phyloP scores from a whole-genome alignment of 2,329 filamentous ascomycete genomes.

The Diaporthe sp. region DNA sequence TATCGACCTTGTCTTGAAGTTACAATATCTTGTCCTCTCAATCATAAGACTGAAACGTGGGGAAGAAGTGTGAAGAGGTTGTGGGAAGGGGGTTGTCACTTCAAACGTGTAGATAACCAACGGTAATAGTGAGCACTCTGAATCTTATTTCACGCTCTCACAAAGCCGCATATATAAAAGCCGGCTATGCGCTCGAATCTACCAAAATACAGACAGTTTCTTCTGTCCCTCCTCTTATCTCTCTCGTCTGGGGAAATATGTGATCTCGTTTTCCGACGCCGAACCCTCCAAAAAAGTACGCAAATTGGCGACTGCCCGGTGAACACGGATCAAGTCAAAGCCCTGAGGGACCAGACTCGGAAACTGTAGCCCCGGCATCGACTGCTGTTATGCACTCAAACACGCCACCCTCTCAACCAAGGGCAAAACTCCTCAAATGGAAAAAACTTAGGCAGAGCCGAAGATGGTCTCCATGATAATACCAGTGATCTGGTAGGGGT shows the following conservation, averaged over 20 bases:
- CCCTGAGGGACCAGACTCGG: too few relatives aligned
- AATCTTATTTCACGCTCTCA: slow-evolving; percentile 22
- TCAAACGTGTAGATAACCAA: accelerated
- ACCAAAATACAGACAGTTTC: slow-evolving; percentile 8
- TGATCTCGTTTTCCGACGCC: slow-evolving; percentile 15
- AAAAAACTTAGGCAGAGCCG: slow-evolving; percentile 47
- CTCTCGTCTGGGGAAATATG: not conserved
- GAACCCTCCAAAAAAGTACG: not conserved
- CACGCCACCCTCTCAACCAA: not conserved
- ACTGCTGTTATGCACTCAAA: not conserved
- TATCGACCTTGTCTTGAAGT: too few relatives aligned
- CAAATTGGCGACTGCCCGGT: not conserved
- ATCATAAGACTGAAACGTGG: too few relatives aligned
- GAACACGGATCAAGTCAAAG: too few relatives aligned
- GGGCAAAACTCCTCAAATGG: not conserved
- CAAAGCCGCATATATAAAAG: not conserved
- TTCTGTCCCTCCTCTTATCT: not conserved
- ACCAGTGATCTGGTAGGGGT: slow-evolving; percentile 86
- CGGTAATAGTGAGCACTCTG: not conserved
- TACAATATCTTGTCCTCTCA: too few relatives aligned
- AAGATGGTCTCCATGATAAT: slow-evolving; percentile 81
- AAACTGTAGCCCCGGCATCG: too few relatives aligned
- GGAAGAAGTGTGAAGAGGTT: too few relatives aligned
- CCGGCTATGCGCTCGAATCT: not conserved
- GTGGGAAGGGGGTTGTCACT: not conserved